Percentiles rank a stretch among this genome's conserved stretches.
These are phyloP conservation scores for Musa troglodytarum DNA, from an alignment of 176 grass and related monocot genomes.

Conservation along the genomic window DNA sequence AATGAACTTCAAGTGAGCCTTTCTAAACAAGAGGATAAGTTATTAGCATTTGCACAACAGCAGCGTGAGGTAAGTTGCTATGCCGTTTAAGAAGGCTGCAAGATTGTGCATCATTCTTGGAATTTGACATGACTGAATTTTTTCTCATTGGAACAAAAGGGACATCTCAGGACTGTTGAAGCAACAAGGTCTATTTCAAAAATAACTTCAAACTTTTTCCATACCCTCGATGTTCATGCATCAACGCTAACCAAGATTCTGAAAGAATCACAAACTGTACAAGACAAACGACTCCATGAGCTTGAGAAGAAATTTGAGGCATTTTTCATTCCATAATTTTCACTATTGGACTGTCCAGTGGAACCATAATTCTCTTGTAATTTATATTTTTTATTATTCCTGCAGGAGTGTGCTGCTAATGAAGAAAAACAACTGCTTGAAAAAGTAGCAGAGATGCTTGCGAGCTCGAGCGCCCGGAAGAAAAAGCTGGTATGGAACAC, in stretches of 20 bases:
- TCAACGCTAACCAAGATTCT: conserved; percentile 68
- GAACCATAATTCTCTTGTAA: background rate
- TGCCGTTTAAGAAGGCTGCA: conserved; percentile 17
- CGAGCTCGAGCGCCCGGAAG: conserved; percentile 82
- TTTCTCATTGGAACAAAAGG: conserved; percentile 37
- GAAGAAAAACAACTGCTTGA: conserved; percentile 93
- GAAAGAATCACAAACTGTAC: conserved; percentile 73
- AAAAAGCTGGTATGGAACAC: conserved; percentile 56
- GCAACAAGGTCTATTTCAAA: conserved; percentile 80
- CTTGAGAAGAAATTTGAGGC: conserved; percentile 99
- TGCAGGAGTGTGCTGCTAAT: conserved; percentile 87
- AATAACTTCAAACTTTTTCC: conserved; percentile 72
- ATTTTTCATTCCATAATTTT: conserved; percentile 20
- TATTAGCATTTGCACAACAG: conserved; percentile 63
- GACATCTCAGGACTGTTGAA: conserved; percentile 72
- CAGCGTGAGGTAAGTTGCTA: conserved; percentile 65
- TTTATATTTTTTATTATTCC: conserved; percentile 15
- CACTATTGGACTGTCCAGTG: background rate
- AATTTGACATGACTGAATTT: conserved; percentile 17
- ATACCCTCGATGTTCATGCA: conserved; percentile 77
- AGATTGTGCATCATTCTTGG: conserved; percentile 6
- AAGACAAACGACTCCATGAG: conserved; percentile 83
- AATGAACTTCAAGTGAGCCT: conserved; percentile 74
- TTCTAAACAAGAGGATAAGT: conserved; percentile 71
- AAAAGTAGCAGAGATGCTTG: conserved; percentile 95